Evolutionary conservation across 768 basidiomycete genomes (phyloP), one percentile per base, ranked within the genome.

Genomic region (Leccinum subtestaceum): DNA sequence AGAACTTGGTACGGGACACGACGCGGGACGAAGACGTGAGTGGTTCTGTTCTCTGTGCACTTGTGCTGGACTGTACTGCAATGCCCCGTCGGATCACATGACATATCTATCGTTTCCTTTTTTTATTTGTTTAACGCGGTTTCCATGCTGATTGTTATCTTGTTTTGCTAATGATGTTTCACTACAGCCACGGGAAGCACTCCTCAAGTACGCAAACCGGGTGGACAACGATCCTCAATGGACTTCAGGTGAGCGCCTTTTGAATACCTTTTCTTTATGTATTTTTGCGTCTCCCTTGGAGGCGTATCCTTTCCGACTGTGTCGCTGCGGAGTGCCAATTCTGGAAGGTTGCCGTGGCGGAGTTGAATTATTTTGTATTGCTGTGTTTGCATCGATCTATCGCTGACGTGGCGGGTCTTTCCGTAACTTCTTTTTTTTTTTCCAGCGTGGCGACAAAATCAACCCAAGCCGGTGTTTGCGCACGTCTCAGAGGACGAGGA

Each of bases 1-100:
- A 97, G 75, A 91, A 93, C 70, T 76, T 98, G 72, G 93, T 98
- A 62, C 82, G 91, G 68, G 93, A 96, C 71, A 91, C 88, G 62
- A 90, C 91, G 46, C 78, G 94, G 66, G 93, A 93, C 77, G 88
- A 96, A 76, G 96, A 98, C 76, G 96, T 98, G 78, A 83, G 95
- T 92, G 56, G 66, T 69, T 63, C 65, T 17, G 21, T 54, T 57
- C 21, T 8, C 31, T 53, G 36, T 40, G 4, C 49, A 34, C 32
- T 19, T 34, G 25, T n/a, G n/a, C 32, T 48, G 50, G 50, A 52
- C n/a, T 53, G 43, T n/a, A 61, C 27, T 27, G 27, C 27, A 27
- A 27, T 48, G 51, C 53, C 27, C 56, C 45, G 53, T 59, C 60
- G 43, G 40, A 56, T 60, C 64, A 65, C 61, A 60, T 62, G 69